Conservation (phyloP, 768 basidiomycete species). For the Vararia minispora region DNA sequence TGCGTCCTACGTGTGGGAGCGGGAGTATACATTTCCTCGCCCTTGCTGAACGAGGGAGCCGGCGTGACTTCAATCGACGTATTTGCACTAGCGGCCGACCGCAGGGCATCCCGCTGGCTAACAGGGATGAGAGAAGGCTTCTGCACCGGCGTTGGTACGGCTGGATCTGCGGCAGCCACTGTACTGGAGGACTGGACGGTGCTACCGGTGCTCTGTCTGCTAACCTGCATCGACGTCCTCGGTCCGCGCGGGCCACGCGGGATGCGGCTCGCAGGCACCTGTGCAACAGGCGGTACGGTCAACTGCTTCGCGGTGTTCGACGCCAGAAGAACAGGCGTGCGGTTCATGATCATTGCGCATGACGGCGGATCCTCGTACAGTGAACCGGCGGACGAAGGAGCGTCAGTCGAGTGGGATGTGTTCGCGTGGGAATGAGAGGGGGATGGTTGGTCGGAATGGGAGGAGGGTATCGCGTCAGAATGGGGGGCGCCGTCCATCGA, state of each 20-base stretch:
- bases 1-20: conserved; percentile 3
- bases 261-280: conserved; percentile 7
- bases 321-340: conserved; percentile 9
- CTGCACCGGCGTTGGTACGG: not conserved
- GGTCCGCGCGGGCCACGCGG: conserved; percentile 11
- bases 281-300: conserved; percentile 1
- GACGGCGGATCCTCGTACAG: conserved; percentile 11
- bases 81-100: not conserved
- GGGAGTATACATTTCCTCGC: not conserved
- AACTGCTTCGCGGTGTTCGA: not conserved
- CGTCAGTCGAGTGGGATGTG: not conserved
- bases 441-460: not conserved
- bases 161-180: not conserved
- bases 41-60: not conserved
- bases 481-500: conserved; percentile 1
- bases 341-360: conserved; percentile 10
- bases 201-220: too few relatives aligned
- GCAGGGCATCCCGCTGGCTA: not conserved
- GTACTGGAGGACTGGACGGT: too few relatives aligned
- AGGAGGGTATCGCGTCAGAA: conserved; percentile 10
- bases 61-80: not conserved
- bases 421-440: not conserved
- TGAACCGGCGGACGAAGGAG: conserved; percentile 10
- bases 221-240: too few relatives aligned
- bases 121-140: not conserved